Conservation (phyloP, 495 filamentous ascomycete genomes). For the Filosporella fistucella region DNA sequence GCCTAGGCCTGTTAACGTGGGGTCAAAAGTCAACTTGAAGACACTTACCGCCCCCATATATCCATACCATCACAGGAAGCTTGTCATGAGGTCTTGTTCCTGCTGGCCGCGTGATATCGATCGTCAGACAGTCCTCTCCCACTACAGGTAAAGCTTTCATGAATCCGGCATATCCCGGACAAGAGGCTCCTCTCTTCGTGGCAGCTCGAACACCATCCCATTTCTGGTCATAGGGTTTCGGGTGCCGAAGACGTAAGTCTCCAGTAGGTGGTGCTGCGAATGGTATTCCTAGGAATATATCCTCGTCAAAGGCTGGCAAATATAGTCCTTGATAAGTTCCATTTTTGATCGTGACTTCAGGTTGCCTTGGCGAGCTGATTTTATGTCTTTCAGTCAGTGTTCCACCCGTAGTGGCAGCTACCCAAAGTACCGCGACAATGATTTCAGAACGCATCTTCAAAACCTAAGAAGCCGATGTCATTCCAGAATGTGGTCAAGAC, state of each 20-base stretch:
- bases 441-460: too few species aligned
- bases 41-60: constrained; percentile 50
- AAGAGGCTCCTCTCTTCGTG: not conserved
- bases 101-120: constrained; percentile 47
- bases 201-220: not conserved
- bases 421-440: too few species aligned
- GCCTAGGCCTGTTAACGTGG: constrained; percentile 26
- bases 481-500: too few species aligned
- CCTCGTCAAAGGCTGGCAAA: constrained; percentile 1
- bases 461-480: too few species aligned
- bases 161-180: constrained; percentile 6
- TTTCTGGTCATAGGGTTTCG: not conserved
- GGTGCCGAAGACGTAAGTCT: constrained; percentile 1
- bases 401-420: too few species aligned
- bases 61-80: constrained; percentile 61
- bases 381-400: too few species aligned
- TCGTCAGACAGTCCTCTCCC: constrained; percentile 47
- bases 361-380: too few species aligned
- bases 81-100: constrained; percentile 32
- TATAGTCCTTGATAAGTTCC: not conserved
- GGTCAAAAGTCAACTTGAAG: not conserved
- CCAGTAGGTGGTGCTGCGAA: constrained; percentile 4
- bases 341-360: constrained; percentile 1
- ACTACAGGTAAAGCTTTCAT: not conserved
- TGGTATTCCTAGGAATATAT: constrained; percentile 4